phyloP scores from a whole-genome alignment of 176 grass and related monocot species.

The Saccharum spontaneum region DNA sequence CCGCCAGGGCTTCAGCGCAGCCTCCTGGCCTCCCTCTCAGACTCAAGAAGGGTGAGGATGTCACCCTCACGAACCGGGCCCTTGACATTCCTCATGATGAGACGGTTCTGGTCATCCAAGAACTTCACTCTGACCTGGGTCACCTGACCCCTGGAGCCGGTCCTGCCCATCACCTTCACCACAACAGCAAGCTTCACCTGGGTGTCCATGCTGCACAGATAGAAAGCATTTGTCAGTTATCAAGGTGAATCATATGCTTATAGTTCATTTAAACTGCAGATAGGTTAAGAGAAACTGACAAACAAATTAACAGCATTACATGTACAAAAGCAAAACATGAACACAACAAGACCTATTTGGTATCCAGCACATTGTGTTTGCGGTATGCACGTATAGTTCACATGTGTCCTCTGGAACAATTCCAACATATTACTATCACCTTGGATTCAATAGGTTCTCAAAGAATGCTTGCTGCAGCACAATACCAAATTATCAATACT shows the following conservation, averaged over 20 bases:
- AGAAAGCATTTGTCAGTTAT: background rate
- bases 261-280: background rate
- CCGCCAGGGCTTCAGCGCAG: conserved; percentile 52
- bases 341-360: background rate
- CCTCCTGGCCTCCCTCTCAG: conserved; percentile 86
- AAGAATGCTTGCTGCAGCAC: background rate
- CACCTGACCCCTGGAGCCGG: conserved; percentile 73
- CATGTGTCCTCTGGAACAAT: too few relatives aligned
- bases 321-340: background rate
- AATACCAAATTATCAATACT: background rate
- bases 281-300: background rate
- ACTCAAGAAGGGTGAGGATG: conserved; percentile 73
- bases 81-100: conserved; percentile 84
- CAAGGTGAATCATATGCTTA: background rate
- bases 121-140: conserved; percentile 82
- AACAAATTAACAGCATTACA: background rate
- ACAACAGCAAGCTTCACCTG: conserved; percentile 76
- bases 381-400: background rate
- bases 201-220: conserved; percentile 52
- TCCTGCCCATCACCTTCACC: conserved; percentile 78
- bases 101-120: conserved; percentile 73
- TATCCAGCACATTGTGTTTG: background rate
- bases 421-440: too few relatives aligned
- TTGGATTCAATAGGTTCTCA: too few relatives aligned
- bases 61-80: conserved; percentile 69